phyloP scores from a whole-genome alignment of 192 early-diverging fungal genomes.

The Fimicolochytrium jonesii region DNA sequence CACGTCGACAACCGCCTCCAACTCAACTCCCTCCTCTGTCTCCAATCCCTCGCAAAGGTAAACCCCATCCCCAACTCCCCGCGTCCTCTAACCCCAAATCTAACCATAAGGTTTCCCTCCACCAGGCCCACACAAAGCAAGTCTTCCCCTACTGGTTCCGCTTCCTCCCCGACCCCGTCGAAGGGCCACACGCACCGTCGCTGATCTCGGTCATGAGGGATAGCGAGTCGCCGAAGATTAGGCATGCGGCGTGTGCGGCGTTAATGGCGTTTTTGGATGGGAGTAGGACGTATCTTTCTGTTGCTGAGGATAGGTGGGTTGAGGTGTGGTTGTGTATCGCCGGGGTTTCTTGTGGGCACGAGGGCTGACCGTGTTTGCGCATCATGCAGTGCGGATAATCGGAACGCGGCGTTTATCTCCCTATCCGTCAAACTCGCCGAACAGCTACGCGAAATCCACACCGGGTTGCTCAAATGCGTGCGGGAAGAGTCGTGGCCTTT shows the following conservation, averaged over 20 bases:
- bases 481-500: conserved; percentile 21
- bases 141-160: conserved; percentile 36
- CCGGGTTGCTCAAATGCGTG: conserved; percentile 17
- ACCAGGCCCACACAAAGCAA: conserved; percentile 29
- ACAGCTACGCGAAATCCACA: conserved; percentile 30
- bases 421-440: conserved; percentile 39
- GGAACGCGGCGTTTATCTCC: conserved; percentile 23
- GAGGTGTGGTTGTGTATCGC: no score
- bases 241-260: conserved; percentile 26
- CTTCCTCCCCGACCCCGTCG: conserved; percentile 30
- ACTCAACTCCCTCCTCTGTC: conserved; percentile 26
- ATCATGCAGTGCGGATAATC: neutral
- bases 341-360: neutral
- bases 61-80: no score
- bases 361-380: no score
- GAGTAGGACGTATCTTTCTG: conserved; percentile 35
- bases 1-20: conserved; percentile 15
- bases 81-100: no score
- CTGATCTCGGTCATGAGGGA: conserved; percentile 24
- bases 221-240: conserved; percentile 12
- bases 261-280: conserved; percentile 33
- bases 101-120: no score
- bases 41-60: conserved; percentile 37
- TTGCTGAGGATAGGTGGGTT: conserved; percentile 36
- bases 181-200: conserved; percentile 7